Evolutionary conservation across 2,329 filamentous ascomycete species (phyloP).

Genomic region (Epichloe coenophiala): DNA sequence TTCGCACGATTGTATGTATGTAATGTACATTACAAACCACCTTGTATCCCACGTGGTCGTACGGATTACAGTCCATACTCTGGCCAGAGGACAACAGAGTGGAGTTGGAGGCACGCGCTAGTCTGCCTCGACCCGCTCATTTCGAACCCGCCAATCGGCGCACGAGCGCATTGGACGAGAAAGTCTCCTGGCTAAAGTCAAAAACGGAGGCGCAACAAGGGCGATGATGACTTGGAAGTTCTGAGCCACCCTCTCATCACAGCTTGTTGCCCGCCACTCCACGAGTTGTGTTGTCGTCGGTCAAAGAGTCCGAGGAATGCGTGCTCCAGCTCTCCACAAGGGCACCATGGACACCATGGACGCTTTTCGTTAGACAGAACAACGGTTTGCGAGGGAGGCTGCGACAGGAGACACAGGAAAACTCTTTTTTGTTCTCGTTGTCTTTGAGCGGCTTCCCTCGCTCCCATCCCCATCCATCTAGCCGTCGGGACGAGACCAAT

Average conservation of each 20-base stretch:
- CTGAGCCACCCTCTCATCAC: not conserved
- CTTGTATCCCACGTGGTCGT: not conserved
- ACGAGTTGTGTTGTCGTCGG: no score
- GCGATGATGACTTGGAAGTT: not conserved
- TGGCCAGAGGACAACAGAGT: not conserved
- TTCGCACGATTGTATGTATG: no score
- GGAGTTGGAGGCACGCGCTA: not conserved
- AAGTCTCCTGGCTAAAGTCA: constrained; percentile 3
- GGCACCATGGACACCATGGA: no score
- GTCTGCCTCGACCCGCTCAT: not conserved
- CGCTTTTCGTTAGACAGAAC: no score
- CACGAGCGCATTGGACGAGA: constrained; percentile 8
- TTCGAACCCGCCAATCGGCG: constrained; percentile 8
- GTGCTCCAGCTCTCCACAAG: no score
- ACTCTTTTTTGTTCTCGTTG: no score
- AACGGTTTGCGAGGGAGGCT: no score
- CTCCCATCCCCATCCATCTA: no score
- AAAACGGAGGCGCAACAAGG: not conserved
- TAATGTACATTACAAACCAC: not conserved
- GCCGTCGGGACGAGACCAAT: no score
- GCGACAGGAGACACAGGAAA: no score
- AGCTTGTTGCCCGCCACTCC: not conserved
- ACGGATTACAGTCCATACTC: not conserved
- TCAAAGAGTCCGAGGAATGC: no score
- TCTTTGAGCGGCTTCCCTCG: no score